phyloP scores from a whole-genome alignment of 1,139 yeast species.

The Oligophagozyma castellii region DNA sequence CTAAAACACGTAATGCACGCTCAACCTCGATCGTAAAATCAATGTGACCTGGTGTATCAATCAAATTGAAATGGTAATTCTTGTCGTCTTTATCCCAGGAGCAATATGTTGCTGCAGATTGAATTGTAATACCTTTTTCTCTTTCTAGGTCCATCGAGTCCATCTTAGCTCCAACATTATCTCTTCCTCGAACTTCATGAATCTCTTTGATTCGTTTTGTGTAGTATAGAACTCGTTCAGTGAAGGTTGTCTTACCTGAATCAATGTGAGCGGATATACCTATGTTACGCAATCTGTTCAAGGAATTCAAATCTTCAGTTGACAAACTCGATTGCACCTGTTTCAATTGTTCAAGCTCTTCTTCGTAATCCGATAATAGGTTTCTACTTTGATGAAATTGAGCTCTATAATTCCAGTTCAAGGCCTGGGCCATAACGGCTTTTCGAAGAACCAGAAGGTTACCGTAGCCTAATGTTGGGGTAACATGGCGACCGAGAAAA shows the following conservation, averaged over 20 bases:
- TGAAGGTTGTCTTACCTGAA: constrained; percentile 92
- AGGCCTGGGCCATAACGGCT: too few species aligned
- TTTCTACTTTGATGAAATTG: too few species aligned
- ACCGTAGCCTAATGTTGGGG: too few species aligned
- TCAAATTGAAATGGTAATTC: constrained; percentile 77
- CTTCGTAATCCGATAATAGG: too few species aligned
- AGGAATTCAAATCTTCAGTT: constrained; percentile 34
- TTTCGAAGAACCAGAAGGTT: too few species aligned
- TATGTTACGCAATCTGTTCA: constrained; percentile 66
- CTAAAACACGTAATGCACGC: constrained; percentile 89
- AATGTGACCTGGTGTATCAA: constrained; percentile 97
- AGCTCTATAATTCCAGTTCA: too few species aligned
- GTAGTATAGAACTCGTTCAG: constrained; percentile 90
- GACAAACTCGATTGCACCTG: too few species aligned
- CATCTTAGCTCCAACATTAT: constrained; percentile 97
- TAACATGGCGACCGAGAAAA: too few species aligned
- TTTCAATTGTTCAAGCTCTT: too few species aligned
- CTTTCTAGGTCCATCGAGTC: constrained; percentile 96
- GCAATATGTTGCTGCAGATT: constrained; percentile 97
- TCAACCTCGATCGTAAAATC: constrained; percentile 98
- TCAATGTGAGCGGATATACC: constrained; percentile 98
- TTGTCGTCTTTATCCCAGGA: constrained; percentile 72
- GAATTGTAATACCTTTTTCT: constrained; percentile 96
- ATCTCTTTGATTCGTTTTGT: constrained; percentile 96
- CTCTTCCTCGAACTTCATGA: constrained; percentile 97